Conservation (phyloP, 2,329 filamentous ascomycete genomes). For the Penicillium palitans region DNA sequence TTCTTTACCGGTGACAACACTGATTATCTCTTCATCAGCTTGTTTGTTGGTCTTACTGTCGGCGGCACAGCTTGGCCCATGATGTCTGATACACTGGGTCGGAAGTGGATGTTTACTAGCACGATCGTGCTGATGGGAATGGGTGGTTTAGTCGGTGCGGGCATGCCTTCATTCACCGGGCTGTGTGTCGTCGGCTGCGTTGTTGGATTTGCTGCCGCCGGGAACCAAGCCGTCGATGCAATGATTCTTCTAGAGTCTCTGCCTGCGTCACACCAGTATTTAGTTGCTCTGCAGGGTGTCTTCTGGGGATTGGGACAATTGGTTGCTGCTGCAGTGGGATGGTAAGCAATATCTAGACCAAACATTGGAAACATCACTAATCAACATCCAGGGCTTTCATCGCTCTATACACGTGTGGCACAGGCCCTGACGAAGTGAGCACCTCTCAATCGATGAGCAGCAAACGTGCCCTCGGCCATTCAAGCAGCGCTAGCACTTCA, state of each 20-base stretch:
- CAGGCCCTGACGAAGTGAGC: slow-evolving; percentile 22
- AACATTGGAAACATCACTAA: not conserved
- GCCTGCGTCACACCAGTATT: slow-evolving; percentile 23
- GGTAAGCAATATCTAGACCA: slow-evolving; percentile 8
- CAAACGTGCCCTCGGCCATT: not conserved
- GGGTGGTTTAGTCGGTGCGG: slow-evolving; percentile 23
- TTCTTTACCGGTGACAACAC: slow-evolving; percentile 19
- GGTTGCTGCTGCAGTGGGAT: slow-evolving; percentile 20
- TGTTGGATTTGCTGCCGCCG: slow-evolving; percentile 20
- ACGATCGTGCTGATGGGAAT: slow-evolving; percentile 22
- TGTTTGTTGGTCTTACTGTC: slow-evolving; percentile 17
- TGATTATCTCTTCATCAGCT: slow-evolving; percentile 18
- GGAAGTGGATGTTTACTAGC: slow-evolving; percentile 23
- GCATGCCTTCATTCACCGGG: slow-evolving; percentile 27
- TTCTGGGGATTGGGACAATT: slow-evolving; percentile 24
- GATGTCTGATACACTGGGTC: slow-evolving; percentile 23
- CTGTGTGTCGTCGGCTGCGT: slow-evolving; percentile 25
- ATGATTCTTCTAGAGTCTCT: slow-evolving; percentile 21
- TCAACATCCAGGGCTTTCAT: slow-evolving; percentile 22
- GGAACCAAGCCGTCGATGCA: slow-evolving; percentile 19
- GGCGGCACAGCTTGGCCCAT: slow-evolving; percentile 21
- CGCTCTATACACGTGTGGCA: slow-evolving; percentile 23
- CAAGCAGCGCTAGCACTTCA: not conserved
- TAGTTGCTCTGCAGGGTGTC: slow-evolving; percentile 18
- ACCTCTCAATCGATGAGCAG: slow-evolving; percentile 9